These are phyloP conservation scores for Fraxinus albicans DNA, from an alignment of 305 asterid species.

Conservation along the genomic window DNA sequence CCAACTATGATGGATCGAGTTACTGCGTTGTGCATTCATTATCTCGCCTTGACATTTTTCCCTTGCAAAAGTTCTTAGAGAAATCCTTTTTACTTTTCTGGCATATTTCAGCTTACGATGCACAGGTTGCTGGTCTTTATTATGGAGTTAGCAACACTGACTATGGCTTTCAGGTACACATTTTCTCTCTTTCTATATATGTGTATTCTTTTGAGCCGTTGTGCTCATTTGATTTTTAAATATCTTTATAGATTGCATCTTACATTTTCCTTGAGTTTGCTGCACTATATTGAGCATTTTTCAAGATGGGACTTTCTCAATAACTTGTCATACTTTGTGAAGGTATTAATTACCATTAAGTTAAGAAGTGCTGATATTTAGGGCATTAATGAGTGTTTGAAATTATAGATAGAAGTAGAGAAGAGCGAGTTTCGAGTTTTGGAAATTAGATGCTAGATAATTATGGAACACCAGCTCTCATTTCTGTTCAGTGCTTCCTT, in stretches of 20 bases:
- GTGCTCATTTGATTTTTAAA: constrained; percentile 16
- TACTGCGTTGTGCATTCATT: constrained; percentile 5
- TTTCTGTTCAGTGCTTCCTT: background rate
- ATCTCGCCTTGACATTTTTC: constrained; percentile 16
- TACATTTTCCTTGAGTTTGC: background rate
- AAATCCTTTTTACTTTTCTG: constrained; percentile 13
- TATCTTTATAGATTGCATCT: background rate
- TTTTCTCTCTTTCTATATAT: constrained; percentile 16
- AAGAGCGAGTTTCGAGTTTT: background rate
- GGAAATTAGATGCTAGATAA: background rate
- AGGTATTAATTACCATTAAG: background rate
- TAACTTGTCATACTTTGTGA: background rate
- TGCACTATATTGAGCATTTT: background rate
- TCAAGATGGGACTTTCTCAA: background rate
- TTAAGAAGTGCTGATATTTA: background rate
- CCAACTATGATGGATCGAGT: background rate
- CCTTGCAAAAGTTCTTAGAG: constrained; percentile 1
- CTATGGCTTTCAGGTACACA: constrained; percentile 81
- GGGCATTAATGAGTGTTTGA: background rate
- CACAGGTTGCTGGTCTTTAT: constrained; percentile 95
- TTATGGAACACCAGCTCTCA: background rate
- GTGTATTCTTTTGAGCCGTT: constrained; percentile 5
- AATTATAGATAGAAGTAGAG: background rate
- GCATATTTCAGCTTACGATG: constrained; percentile 81
- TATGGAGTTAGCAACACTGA: constrained; percentile 60